Base-by-base conservation (phyloP, 2,329 filamentous ascomycete genomes). In the Sporothrix brunneoviolacea region DNA sequence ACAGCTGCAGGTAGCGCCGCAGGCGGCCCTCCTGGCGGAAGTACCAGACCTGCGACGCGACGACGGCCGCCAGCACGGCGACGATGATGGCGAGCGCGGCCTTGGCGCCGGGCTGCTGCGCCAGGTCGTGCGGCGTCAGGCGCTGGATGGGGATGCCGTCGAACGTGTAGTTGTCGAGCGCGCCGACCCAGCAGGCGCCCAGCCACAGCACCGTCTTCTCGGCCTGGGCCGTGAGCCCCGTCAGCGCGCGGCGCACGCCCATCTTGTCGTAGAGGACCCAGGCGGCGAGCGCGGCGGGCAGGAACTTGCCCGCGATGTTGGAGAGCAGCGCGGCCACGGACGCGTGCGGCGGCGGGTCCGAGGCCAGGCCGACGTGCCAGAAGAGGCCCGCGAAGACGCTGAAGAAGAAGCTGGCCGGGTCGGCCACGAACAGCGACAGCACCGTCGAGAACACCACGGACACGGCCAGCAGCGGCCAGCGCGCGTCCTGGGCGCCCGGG, bases 121-220 rank as follows among this genome's bases (percentile, higher is more conserved):
- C 71, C 38, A 98, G 80, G 62, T 98, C 93, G 64, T 94, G 89
- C 0, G 84, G 82, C 8, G 88, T 97, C n/a, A 98, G 76, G 3
- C 93, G 84, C 65, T 90, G 82, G 57, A 98, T 93, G 0, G 93
- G 93, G 54, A 98, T 96, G 68, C 88, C 86, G 60, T 89, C 86
- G 61, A 98, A 88, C 0, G 93, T 97, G 68, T 96, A 94, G 68
- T 97, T 97, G 62, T 91, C 91, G 58, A 98, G 70, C 1, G 88
- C 84, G 15, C 91, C 93, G 35, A 96, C 81, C 86, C 94, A 98
- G 62, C 86, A 90, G 8, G 83, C 84, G 1, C 91, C 91, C 1
- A 98, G 74, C 86, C 90, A 97, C 24, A 97, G 74, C 3, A 97
- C 68, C 0, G 89, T 88, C 73, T 95, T 96, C 62, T 95, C 91